These are phyloP conservation scores for Millerago galiae DNA, from an alignment of 805 yeast species.

Conservation along the genomic window DNA sequence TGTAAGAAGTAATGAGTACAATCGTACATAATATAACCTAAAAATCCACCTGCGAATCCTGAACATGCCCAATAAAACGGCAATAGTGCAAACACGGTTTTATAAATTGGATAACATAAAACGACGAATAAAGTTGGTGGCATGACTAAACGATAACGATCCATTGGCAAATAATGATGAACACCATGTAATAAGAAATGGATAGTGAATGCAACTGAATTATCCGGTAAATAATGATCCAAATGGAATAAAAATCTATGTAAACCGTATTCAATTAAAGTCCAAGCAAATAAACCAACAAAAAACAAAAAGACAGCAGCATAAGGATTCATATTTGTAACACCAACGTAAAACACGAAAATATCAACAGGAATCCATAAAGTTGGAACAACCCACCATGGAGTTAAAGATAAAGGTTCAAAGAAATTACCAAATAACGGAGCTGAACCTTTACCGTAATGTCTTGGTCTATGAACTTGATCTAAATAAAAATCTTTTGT, in stretches of 20 bases:
- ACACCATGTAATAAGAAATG: constrained; percentile 94
- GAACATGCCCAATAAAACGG: constrained; percentile 84
- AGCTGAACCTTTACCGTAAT: constrained; percentile 95
- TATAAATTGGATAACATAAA: constrained; percentile 76
- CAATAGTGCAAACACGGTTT: constrained; percentile 64
- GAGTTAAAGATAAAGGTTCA: constrained; percentile 85
- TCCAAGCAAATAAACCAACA: constrained; percentile 89
- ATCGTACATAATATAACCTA: constrained; percentile 91
- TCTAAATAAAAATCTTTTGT: constrained; percentile 86
- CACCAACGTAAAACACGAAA: constrained; percentile 55
- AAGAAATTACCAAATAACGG: constrained; percentile 91
- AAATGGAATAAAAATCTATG: constrained; percentile 94
- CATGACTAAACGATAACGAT: constrained; percentile 83
- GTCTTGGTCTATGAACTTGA: constrained; percentile 97
- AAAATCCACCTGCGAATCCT: constrained; percentile 92
- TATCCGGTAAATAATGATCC: constrained; percentile 80
- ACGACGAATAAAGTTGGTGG: constrained; percentile 83
- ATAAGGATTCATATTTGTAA: constrained; percentile 36
- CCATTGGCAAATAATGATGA: constrained; percentile 98
- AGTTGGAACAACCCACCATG: constrained; percentile 90
- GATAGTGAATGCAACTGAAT: constrained; percentile 63
- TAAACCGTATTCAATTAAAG: constrained; percentile 77
- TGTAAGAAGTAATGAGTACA: constrained; percentile 91
- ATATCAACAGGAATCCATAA: constrained; percentile 83
- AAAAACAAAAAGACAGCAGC: constrained; percentile 53